Evolutionary conservation across 768 basidiomycete genomes (phyloP), one percentile per base, ranked within the genome.

Genomic region (Hygrocybe punicea): DNA sequence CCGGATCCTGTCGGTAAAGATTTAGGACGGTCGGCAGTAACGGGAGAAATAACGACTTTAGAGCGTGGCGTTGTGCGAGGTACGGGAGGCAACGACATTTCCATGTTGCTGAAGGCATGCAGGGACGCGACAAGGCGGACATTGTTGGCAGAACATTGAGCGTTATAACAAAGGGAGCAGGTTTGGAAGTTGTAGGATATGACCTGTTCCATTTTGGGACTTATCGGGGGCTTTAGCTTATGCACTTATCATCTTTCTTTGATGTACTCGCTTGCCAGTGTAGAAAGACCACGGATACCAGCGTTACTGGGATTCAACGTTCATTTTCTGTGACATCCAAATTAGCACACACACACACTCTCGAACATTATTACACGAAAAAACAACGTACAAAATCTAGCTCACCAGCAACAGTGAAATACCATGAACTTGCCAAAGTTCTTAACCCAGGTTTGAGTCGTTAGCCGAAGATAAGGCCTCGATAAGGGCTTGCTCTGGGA

Each of bases 31-130:
- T 71, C 81, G 58, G 74, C 80, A 52, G 68, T 63, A 16, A 70
- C 73, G 44, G 73, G 74, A 61, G 24, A n/a, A 16, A 14, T 9
- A 14, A 29, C n/a, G n/a, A n/a, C 19, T 33, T 61, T 78, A 49
- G 81, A 82, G 0, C 84, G 8, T 23, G 45, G 45, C 5, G 45
- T 81, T 19, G 80, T 84, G 14, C 81, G 84, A 39, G 96, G 96
- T 2, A 98, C 96, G 1, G 96, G 96, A 29, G 96, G 96, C 2
- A 97, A 87, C 59, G 84, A 87, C 37, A 75, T 98, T 19, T 83
- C 91, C 11, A 71, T 81, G 10, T 82, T 97, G 47, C 78, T 99
- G 57, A 98, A 97, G 72, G 85, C 89, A 17, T 91, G 91, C 11
- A 81, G 96, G 57, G 95, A 97, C 63, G 90, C 93, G 29, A 98